Conservation (phyloP, 768 basidiomycete genomes). For the Lentinula aciculospora region DNA sequence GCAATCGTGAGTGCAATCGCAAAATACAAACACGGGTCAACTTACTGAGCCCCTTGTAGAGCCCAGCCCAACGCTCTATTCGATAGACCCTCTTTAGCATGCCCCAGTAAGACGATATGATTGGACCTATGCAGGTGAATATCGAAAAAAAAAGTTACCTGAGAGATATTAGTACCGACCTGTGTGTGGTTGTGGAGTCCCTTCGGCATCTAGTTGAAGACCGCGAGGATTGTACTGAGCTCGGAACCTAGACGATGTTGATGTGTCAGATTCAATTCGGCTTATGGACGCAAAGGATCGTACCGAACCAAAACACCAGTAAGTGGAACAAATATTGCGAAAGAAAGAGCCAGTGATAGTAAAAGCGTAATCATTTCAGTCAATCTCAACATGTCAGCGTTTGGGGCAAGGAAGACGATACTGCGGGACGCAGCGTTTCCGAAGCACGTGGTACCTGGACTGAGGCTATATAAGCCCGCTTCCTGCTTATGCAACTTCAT, state of each 20-base stretch:
- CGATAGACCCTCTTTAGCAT: conserved; percentile 69
- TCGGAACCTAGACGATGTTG: background rate
- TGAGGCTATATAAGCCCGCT: background rate
- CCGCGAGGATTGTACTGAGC: conserved; percentile 87
- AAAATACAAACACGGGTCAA: background rate
- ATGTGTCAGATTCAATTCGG: background rate
- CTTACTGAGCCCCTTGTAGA: conserved; percentile 76
- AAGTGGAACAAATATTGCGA: conserved; percentile 57
- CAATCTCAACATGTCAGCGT: conserved; percentile 25
- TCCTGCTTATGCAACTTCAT: background rate
- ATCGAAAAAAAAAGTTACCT: background rate
- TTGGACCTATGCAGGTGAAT: background rate
- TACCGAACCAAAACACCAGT: conserved; percentile 70
- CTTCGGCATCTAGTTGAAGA: conserved; percentile 73
- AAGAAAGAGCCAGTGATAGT: conserved; percentile 41
- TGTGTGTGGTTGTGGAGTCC: conserved; percentile 68
- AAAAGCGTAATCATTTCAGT: conserved; percentile 34
- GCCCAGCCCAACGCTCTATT: conserved; percentile 70
- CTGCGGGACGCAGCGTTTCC: background rate
- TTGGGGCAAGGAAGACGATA: background rate
- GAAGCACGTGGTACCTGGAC: background rate
- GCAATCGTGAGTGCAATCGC: background rate
- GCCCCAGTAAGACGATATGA: conserved; percentile 41
- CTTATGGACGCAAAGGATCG: background rate
- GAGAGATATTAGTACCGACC: conserved; percentile 26